Evolutionary conservation across 345 rosid genomes (phyloP).

Genomic region (Sisymbrium altissimum): DNA sequence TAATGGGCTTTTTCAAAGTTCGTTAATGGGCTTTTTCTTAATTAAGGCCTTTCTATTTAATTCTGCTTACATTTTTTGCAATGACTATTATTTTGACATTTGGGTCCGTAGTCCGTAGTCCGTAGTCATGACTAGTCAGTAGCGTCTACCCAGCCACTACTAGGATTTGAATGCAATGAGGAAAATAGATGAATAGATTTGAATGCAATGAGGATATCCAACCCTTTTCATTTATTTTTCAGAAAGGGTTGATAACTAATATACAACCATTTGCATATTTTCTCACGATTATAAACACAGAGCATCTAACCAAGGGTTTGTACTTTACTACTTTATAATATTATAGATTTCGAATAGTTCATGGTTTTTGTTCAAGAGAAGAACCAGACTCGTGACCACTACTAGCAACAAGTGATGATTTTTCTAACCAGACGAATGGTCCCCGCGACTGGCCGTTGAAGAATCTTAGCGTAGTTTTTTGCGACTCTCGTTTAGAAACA

Average conservation of each 20-base stretch:
- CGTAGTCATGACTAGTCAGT: too few relatives aligned
- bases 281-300: too few relatives aligned
- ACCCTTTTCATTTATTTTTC: too few relatives aligned
- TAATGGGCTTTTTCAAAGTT: constrained; percentile 8
- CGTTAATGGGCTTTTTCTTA: constrained; percentile 13
- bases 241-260: too few relatives aligned
- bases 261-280: too few relatives aligned
- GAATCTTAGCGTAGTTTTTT: background rate
- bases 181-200: too few relatives aligned
- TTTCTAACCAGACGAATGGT: background rate
- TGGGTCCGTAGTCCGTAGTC: too few relatives aligned
- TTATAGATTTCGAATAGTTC: background rate
- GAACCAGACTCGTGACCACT: background rate
- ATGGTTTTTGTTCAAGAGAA: background rate
- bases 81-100: too few relatives aligned
- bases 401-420: background rate
- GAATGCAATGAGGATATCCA: too few relatives aligned
- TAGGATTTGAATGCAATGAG: too few relatives aligned
- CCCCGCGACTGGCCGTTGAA: background rate
- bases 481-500: background rate
- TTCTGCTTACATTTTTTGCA: background rate
- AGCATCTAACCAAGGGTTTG: too few relatives aligned
- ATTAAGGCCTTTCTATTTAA: background rate
- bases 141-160: too few relatives aligned
- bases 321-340: background rate